phyloP scores from a whole-genome alignment of 768 basidiomycete genomes.

The Chalciporus pseudorubinellus region DNA sequence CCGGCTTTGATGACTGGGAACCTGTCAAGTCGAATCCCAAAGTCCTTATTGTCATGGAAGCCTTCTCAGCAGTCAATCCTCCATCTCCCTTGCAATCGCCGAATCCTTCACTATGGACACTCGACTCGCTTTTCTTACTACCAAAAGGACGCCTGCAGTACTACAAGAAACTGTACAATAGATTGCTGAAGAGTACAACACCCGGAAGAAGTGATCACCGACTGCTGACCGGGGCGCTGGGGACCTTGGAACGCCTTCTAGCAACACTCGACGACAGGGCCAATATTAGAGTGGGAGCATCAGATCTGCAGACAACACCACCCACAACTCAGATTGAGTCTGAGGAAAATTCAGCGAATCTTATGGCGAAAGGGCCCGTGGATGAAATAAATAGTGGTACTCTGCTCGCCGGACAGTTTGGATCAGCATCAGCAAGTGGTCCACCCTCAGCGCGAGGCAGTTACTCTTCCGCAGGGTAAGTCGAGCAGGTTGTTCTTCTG shows the following conservation, averaged over 20 bases:
- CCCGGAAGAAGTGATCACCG: constrained; percentile 86
- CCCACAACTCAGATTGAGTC: background rate
- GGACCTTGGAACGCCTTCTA: constrained; percentile 75
- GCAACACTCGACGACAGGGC: constrained; percentile 60
- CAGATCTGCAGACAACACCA: background rate
- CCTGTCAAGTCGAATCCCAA: constrained; percentile 75
- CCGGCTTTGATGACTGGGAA: constrained; percentile 82
- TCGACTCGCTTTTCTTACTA: constrained; percentile 85
- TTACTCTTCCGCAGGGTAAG: constrained; percentile 57
- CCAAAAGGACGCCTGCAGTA: constrained; percentile 85
- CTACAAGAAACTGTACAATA: constrained; percentile 86
- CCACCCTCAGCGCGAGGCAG: constrained; percentile 52
- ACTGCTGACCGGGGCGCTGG: constrained; percentile 74
- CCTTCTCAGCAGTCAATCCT: constrained; percentile 65
- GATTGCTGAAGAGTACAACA: constrained; percentile 80
- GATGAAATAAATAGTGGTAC: constrained; percentile 2
- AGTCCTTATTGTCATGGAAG: constrained; percentile 61
- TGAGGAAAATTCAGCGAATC: background rate
- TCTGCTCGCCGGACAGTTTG: constrained; percentile 24
- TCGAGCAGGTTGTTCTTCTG: constrained; percentile 2
- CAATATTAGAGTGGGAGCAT: constrained; percentile 31
- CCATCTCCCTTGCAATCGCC: constrained; percentile 45
- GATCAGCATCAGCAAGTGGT: constrained; percentile 39
- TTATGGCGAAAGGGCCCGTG: background rate
- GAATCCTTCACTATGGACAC: constrained; percentile 62